Percentiles rank a stretch among this genome's conserved stretches.
Evolutionary conservation across 768 basidiomycete genomes (phyloP).

Genomic region (Glaciozyma martinii): DNA sequence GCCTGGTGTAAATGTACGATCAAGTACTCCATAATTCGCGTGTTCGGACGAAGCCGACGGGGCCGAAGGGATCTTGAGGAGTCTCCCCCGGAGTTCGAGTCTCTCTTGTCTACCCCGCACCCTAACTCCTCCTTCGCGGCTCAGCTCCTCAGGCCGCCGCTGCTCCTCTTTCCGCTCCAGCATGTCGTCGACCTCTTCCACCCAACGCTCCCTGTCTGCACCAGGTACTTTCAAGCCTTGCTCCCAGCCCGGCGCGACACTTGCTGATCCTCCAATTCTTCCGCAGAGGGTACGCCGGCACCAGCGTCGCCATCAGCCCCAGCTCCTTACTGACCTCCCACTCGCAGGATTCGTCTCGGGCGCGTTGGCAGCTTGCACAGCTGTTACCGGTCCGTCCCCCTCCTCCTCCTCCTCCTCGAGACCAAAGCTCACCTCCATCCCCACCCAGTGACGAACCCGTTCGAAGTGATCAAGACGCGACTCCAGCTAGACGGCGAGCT

Average conservation of each 20-base stretch:
- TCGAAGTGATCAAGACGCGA: conserved; percentile 70
- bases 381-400: conserved; percentile 46
- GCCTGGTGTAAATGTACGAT: too few species aligned
- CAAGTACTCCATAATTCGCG: background rate
- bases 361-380: conserved; percentile 81
- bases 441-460: conserved; percentile 41
- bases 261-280: background rate
- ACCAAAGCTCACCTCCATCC: conserved; percentile 68
- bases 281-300: background rate
- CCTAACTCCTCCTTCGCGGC: too few species aligned
- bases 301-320: background rate
- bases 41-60: too few species aligned
- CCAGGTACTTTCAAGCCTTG: background rate
- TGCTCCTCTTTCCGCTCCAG: too few species aligned
- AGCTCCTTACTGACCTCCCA: conserved; percentile 36
- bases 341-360: conserved; percentile 75
- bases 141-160: too few species aligned
- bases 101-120: too few species aligned
- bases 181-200: too few species aligned
- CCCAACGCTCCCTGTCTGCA: too few species aligned
- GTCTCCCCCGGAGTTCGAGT: too few species aligned
- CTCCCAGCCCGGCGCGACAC: too few species aligned
- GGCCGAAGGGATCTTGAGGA: background rate
- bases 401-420: conserved; percentile 38
- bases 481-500: conserved; percentile 94